Percentiles rank a stretch among this genome's conserved stretches.
Conservation (phyloP, 2,329 filamentous ascomycete species). For the Fusarium brachygibbosum region DNA sequence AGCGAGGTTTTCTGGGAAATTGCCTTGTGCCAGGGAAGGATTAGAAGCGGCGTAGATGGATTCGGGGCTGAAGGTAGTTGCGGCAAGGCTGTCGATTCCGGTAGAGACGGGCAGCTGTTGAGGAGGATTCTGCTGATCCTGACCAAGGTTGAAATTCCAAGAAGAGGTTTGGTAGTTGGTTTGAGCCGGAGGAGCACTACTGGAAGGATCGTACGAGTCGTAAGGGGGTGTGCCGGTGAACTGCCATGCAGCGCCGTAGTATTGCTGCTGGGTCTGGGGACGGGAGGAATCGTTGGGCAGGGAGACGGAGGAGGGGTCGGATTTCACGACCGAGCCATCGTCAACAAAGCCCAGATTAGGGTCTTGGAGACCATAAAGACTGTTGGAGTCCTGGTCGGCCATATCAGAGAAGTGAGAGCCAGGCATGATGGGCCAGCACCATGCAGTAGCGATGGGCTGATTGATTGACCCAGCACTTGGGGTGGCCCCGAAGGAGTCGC, state of each 20-base stretch:
- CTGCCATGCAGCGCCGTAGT: conserved; percentile 61
- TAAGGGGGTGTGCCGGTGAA: conserved; percentile 64
- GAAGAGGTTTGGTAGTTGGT: conserved; percentile 54
- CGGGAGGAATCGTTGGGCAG: conserved; percentile 52
- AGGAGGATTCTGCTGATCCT: conserved; percentile 48
- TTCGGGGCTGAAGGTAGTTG: conserved; percentile 54
- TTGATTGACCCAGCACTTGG: conserved; percentile 44
- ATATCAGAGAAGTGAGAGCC: conserved; percentile 52
- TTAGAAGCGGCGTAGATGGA: conserved; percentile 53
- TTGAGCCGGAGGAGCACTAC: conserved; percentile 53
- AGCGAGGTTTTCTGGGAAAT: conserved; percentile 50
- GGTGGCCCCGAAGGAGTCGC: conserved; percentile 43
- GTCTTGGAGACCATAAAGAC: conserved; percentile 62
- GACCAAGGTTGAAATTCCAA: conserved; percentile 54
- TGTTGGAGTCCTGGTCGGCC: conserved; percentile 58
- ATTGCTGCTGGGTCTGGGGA: conserved; percentile 52
- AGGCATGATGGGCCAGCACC: conserved; percentile 49
- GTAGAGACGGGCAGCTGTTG: conserved; percentile 55
- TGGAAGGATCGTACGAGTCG: conserved; percentile 60
- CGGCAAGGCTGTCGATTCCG: conserved; percentile 51
- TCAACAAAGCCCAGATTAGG: conserved; percentile 56
- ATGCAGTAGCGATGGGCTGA: conserved; percentile 51
- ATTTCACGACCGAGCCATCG: conserved; percentile 52
- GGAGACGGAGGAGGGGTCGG: conserved; percentile 50
- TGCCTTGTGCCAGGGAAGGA: conserved; percentile 46